These are phyloP conservation scores for Royoungia palumana DNA, from an alignment of 768 basidiomycete genomes.

Conservation along the genomic window DNA sequence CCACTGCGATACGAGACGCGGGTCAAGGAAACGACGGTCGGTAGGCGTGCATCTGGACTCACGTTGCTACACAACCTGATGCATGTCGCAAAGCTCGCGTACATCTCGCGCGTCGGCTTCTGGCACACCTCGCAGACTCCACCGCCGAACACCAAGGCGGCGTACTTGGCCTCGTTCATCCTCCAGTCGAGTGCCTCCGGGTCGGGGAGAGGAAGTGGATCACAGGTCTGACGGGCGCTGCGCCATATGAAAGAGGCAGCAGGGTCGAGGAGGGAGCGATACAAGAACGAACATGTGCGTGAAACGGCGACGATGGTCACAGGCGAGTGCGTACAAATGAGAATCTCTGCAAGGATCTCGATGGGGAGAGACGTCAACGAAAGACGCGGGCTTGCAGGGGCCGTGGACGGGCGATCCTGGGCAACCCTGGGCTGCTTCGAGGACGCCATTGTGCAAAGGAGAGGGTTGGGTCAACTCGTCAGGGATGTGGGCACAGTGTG, in stretches of 20 bases:
- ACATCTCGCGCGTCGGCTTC: constrained; percentile 35
- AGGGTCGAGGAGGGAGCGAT: constrained; percentile 43
- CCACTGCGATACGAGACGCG: constrained; percentile 11
- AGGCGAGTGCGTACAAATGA: constrained; percentile 49
- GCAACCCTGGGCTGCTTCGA: no score
- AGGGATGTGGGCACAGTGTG: no score
- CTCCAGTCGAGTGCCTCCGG: constrained; percentile 36
- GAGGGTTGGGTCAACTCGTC: no score
- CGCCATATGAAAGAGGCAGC: constrained; percentile 59
- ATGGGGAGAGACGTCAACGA: constrained; percentile 43
- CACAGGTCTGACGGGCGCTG: constrained; percentile 39
- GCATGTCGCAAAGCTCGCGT: constrained; percentile 46
- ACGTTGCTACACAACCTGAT: constrained; percentile 45
- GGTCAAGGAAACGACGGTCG: not conserved
- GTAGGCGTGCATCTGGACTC: constrained; percentile 10
- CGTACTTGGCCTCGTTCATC: constrained; percentile 52
- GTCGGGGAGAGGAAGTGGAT: constrained; percentile 38
- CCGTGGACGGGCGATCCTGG: not conserved
- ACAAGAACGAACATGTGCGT: constrained; percentile 54
- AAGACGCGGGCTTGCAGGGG: not conserved
- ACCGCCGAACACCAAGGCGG: constrained; percentile 59
- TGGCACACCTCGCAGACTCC: constrained; percentile 58
- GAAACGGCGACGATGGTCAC: constrained; percentile 57
- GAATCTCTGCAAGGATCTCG: constrained; percentile 63
- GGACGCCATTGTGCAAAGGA: no score